Evolutionary conservation across 1,139 yeast genomes (phyloP).

Genomic region (Candida sp.): DNA sequence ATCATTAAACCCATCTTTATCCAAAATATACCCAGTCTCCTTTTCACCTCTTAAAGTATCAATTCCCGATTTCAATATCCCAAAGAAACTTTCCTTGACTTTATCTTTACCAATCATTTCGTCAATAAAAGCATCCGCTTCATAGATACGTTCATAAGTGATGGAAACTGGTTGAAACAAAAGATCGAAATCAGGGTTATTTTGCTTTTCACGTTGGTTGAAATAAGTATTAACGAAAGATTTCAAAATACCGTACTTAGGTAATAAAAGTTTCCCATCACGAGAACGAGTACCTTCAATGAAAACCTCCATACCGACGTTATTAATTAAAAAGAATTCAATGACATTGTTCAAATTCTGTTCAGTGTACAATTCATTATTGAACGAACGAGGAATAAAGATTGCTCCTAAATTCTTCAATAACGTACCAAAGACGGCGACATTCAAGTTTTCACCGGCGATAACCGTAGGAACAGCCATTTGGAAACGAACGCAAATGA

Average conservation of each 20-base stretch:
- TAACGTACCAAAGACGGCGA: slow-evolving; percentile 53
- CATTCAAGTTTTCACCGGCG: slow-evolving; percentile 69
- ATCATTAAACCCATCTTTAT: slow-evolving; percentile 19
- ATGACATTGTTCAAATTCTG: slow-evolving; percentile 52
- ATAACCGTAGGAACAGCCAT: slow-evolving; percentile 58
- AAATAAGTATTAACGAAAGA: slow-evolving; percentile 44
- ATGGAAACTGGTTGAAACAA: slow-evolving; percentile 57
- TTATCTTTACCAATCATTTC: slow-evolving; percentile 63
- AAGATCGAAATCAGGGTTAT: slow-evolving; percentile 41
- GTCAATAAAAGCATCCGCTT: slow-evolving; percentile 59
- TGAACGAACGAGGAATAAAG: slow-evolving; percentile 44
- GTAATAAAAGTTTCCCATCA: slow-evolving; percentile 61
- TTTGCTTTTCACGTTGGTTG: slow-evolving; percentile 38
- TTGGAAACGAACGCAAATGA: slow-evolving; percentile 54
- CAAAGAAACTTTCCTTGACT: slow-evolving; percentile 41
- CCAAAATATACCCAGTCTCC: slow-evolving; percentile 9
- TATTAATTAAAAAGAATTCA: slow-evolving; percentile 49
- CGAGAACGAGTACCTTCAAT: slow-evolving; percentile 69
- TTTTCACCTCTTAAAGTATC: slow-evolving; percentile 19
- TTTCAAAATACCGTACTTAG: slow-evolving; percentile 64
- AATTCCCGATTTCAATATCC: slow-evolving; percentile 34
- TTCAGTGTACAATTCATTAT: slow-evolving; percentile 55
- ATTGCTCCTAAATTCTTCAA: slow-evolving; percentile 45
- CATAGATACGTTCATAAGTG: slow-evolving; percentile 65
- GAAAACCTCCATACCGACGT: slow-evolving; percentile 58